Conservation (phyloP, 768 basidiomycete species). For the Russula brevipes region DNA sequence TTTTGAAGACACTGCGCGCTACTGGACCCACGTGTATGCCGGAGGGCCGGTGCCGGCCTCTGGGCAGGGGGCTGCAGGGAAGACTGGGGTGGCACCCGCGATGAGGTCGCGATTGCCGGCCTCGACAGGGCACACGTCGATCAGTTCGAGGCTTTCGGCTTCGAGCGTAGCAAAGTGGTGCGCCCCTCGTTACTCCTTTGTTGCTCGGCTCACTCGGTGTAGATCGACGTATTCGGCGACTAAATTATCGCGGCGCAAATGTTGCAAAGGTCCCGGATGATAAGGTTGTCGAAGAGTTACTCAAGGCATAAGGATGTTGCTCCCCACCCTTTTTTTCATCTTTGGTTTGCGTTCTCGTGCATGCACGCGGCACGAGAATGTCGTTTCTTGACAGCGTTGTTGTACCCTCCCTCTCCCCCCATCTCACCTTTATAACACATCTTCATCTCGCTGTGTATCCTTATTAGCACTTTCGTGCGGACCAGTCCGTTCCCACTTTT, state of each 20-base stretch:
- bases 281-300: constrained; percentile 77
- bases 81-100: constrained; percentile 30
- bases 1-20: constrained; percentile 88
- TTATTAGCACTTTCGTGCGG: constrained; percentile 20
- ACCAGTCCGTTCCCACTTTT: constrained; percentile 1
- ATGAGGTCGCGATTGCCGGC: constrained; percentile 66
- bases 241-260: constrained; percentile 86
- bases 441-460: constrained; percentile 19
- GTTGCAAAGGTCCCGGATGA: constrained; percentile 77
- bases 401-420: constrained; percentile 11
- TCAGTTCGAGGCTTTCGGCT: constrained; percentile 78
- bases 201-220: constrained; percentile 1
- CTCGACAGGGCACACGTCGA: constrained; percentile 79
- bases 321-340: background rate
- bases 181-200: background rate
- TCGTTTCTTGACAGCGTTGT: constrained; percentile 1
- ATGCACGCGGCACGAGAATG: background rate
- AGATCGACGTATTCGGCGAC: constrained; percentile 87
- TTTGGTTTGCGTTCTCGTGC: constrained; percentile 11
- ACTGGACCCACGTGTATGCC: constrained; percentile 93
- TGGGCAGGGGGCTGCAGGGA: constrained; percentile 17
- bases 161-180: constrained; percentile 79
- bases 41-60: constrained; percentile 50
- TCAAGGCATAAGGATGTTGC: constrained; percentile 44
- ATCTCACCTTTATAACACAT: background rate